phyloP scores from a whole-genome alignment of 768 basidiomycete species.

The Russula sp. region DNA sequence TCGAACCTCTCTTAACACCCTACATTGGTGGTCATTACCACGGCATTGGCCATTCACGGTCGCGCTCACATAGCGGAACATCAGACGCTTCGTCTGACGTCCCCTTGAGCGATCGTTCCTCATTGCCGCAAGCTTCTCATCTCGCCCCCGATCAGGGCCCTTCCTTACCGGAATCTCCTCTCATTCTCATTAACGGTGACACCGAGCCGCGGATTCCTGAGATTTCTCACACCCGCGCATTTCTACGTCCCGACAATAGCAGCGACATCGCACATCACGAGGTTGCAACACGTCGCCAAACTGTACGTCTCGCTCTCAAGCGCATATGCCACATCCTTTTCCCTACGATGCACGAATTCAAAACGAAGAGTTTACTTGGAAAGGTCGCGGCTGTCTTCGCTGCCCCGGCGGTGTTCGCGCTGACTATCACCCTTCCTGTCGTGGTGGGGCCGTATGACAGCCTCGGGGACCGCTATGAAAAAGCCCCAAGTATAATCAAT shows the following conservation, averaged over 20 bases:
- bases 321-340: slow-evolving; percentile 66
- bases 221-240: slow-evolving; percentile 55
- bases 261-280: slow-evolving; percentile 48
- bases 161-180: slow-evolving; percentile 18
- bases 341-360: slow-evolving; percentile 77
- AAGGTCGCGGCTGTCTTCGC: slow-evolving; percentile 76
- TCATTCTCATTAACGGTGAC: slow-evolving; percentile 28
- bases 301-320: slow-evolving; percentile 38
- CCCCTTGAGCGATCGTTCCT: slow-evolving; percentile 52
- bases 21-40: slow-evolving; percentile 77
- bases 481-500: slow-evolving; percentile 41
- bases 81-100: slow-evolving; percentile 53
- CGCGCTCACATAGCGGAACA: slow-evolving; percentile 38
- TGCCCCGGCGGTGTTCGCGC: slow-evolving; percentile 76
- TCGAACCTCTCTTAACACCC: slow-evolving; percentile 66
- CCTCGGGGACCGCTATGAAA: slow-evolving; percentile 40
- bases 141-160: slow-evolving; percentile 13
- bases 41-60: slow-evolving; percentile 37
- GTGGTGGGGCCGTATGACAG: slow-evolving; percentile 61
- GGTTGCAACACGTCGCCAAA: slow-evolving; percentile 45
- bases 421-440: slow-evolving; percentile 91
- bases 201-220: slow-evolving; percentile 40
- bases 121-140: slow-evolving; percentile 37
- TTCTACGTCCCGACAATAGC: slow-evolving; percentile 46
- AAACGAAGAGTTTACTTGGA: slow-evolving; percentile 64